Conservation (phyloP, 371 early-diverging fungal species). For the Mortierella sp. region DNA sequence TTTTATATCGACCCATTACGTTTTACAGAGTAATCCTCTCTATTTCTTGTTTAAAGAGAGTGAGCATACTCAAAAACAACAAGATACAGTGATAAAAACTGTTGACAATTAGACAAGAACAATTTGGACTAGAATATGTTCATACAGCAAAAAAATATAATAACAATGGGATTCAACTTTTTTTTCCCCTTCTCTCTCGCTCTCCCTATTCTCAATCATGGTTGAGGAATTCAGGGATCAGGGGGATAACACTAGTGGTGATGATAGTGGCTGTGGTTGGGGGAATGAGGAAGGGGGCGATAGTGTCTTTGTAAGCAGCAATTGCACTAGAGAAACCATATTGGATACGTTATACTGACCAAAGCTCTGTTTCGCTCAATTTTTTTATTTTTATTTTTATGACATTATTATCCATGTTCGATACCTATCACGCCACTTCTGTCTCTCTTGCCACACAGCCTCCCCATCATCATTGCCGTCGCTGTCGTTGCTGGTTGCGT, state of each 20-base stretch:
- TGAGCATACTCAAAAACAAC: no score
- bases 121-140: no score
- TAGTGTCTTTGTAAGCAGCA: conserved; percentile 9
- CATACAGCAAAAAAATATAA: not conserved
- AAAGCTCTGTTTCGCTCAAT: not conserved
- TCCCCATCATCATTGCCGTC: conserved; percentile 24
- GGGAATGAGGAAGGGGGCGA: no score
- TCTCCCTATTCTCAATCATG: not conserved
- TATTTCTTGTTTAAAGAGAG: no score
- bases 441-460: conserved; percentile 1
- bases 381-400: not conserved
- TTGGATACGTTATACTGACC: not conserved
- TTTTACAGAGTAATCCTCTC: no score
- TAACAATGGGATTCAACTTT: not conserved
- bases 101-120: not conserved
- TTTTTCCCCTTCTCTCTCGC: not conserved
- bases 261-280: not conserved
- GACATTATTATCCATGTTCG: not conserved
- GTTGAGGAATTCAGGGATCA: not conserved
- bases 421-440: not conserved
- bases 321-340: not conserved
- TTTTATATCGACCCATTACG: no score
- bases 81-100: no score
- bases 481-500: conserved; percentile 36
- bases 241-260: conserved; percentile 1